phyloP scores from a whole-genome alignment of 2,329 filamentous ascomycete genomes.

The Sporothrix euskadiensis region DNA sequence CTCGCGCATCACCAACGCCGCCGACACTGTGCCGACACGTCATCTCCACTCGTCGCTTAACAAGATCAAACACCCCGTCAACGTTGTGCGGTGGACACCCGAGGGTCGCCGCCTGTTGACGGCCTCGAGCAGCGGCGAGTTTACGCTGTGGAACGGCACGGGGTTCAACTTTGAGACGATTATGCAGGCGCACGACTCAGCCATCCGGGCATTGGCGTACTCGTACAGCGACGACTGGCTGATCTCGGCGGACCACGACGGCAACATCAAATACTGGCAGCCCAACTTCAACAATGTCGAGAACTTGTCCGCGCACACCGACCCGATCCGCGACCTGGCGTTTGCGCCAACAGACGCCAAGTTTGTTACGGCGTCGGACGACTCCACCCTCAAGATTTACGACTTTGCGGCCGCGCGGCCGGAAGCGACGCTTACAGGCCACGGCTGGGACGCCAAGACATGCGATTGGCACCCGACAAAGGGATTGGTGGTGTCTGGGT shows the following conservation, averaged over 20 bases:
- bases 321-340: slow-evolving; percentile 86
- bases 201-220: slow-evolving; percentile 80
- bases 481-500: slow-evolving; percentile 90
- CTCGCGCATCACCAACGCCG: slow-evolving; percentile 70
- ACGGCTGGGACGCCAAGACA: slow-evolving; percentile 96
- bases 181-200: slow-evolving; percentile 93
- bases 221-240: slow-evolving; percentile 97
- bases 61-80: slow-evolving; percentile 96
- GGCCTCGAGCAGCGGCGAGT: slow-evolving; percentile 93
- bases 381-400: slow-evolving; percentile 90
- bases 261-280: slow-evolving; percentile 97
- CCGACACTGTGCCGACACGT: slow-evolving; percentile 88
- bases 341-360: slow-evolving; percentile 94
- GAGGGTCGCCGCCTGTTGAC: slow-evolving; percentile 90
- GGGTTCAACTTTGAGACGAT: slow-evolving; percentile 99
- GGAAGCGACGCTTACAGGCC: slow-evolving; percentile 83
- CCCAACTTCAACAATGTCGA: slow-evolving; percentile 99
- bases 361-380: slow-evolving; percentile 94
- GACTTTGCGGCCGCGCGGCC: slow-evolving; percentile 87
- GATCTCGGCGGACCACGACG: slow-evolving; percentile 91
- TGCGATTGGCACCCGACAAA: slow-evolving; percentile 98
- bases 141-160: slow-evolving; percentile 97
- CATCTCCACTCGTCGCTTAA: slow-evolving; percentile 97
- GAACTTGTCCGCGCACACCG: slow-evolving; percentile 84
- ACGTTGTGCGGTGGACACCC: slow-evolving; percentile 95